Evolutionary conservation across 352 stramenopile species (phyloP).

Genomic region (Globisporangium cystogenes): DNA sequence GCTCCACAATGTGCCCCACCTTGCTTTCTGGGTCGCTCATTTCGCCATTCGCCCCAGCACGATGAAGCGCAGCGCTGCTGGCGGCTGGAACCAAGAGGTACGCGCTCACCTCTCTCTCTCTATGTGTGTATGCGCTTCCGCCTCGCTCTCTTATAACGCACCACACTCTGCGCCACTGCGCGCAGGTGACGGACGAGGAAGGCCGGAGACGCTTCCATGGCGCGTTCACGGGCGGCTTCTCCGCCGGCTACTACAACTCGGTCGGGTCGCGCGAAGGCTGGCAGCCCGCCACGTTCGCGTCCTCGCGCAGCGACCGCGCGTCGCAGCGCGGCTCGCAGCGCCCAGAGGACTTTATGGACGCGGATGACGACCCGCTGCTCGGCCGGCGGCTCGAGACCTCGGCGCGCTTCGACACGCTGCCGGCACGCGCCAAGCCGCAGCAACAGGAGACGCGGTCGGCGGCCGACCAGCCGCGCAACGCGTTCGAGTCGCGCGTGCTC

Average conservation of each 20-base stretch:
- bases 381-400: constrained; percentile 71
- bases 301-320: constrained; percentile 45
- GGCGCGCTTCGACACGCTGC: constrained; percentile 56
- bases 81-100: constrained; percentile 61
- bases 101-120: constrained; percentile 1
- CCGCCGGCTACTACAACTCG: constrained; percentile 93
- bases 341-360: constrained; percentile 93
- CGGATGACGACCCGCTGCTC: constrained; percentile 89
- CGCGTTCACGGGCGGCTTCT: constrained; percentile 93
- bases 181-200: constrained; percentile 64
- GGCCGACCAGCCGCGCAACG: constrained; percentile 3
- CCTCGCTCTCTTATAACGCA: neutral
- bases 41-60: neutral
- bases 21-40: neutral
- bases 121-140: neutral
- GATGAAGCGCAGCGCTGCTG: constrained; percentile 40
- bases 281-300: constrained; percentile 76
- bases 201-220: constrained; percentile 88
- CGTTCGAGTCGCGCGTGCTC: constrained; percentile 11
- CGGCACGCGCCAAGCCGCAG: constrained; percentile 25
- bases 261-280: constrained; percentile 89
- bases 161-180: too few relatives aligned
- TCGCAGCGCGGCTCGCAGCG: constrained; percentile 31
- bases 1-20: neutral
- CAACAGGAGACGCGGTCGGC: constrained; percentile 9